Base-by-base conservation (phyloP, 2,329 filamentous ascomycete genomes). In the Fusarium sp. region DNA sequence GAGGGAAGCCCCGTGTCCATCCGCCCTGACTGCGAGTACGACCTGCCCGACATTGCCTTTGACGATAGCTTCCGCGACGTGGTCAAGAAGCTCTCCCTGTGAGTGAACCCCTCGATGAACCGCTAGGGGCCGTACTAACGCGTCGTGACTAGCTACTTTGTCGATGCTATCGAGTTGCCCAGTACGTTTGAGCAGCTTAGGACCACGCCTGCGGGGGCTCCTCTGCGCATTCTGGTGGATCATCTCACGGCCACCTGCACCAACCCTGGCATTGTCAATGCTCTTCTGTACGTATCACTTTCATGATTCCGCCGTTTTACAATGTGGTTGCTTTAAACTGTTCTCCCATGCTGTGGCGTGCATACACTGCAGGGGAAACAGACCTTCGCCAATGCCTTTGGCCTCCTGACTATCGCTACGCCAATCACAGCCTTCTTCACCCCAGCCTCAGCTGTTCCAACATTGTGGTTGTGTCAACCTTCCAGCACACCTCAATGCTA, bases 141-240 rank as follows among this genome's bases (percentile, higher is more conserved):
- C 68, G n/a, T n/a, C 47, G 20, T 47, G 65, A 30, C 37, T 43
- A 93, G 91, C 63, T 93, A 89, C 79, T 88, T 94, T 70, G 85
- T 87, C 67, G 88, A 91, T 67, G 89, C 89, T 25, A 87, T 95
- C 65, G 86, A 88, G 61, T 83, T 91, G 54, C 92, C 93, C 17
- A 89, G 90, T 79, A 92, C 90, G 15, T 95, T 94, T 82, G 93
- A 95, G 79, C 92, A 94, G 81, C 85, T 95, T 10, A 87, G 92
- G 57, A 92, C 91, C 7, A 92, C 90, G 2, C 86, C 90, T 7
- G 90, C 90, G 30, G 91, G 91, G 2, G 87, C 86, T 71, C 90
- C 85, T 75, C 86, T 89, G 78, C 89, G 85, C 32, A 79, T 82
- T 25, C 84, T 95, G 64, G 90, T 94, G 57, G 87, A 90, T 45